phyloP scores from a whole-genome alignment of 192 early-diverging fungal species.

The Umbelopsis vinacea region DNA sequence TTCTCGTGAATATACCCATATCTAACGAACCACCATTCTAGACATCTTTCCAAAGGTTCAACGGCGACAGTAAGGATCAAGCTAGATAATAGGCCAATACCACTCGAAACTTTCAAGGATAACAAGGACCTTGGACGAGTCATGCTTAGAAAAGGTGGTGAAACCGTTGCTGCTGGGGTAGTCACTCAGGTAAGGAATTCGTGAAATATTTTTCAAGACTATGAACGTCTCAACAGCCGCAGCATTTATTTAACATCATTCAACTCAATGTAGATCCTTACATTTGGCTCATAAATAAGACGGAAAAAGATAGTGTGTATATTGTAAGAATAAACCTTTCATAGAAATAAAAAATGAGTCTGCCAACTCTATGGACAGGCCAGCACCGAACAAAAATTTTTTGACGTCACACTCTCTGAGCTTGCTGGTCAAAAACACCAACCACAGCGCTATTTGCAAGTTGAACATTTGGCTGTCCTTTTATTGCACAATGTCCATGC shows the following conservation, averaged over 20 bases:
- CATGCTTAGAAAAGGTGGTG: conserved; percentile 82
- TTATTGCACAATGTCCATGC: conserved; percentile 20
- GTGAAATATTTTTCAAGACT: not conserved
- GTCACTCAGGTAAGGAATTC: conserved; percentile 52
- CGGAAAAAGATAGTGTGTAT: not conserved
- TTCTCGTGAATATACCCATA: too few species aligned
- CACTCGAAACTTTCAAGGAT: conserved; percentile 83
- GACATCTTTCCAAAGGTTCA: conserved; percentile 56
- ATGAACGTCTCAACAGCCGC: too few species aligned
- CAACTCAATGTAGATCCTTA: conserved; percentile 19
- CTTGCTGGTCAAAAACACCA: not conserved
- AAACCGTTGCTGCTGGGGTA: conserved; percentile 90
- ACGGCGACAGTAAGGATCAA: conserved; percentile 87
- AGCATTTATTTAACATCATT: not conserved
- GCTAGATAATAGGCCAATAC: conserved; percentile 70
- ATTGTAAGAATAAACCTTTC: not conserved
- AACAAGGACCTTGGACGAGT: conserved; percentile 90
- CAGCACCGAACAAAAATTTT: not conserved
- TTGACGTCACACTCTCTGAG: conserved; percentile 6
- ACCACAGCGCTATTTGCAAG: not conserved
- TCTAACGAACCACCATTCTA: conserved; percentile 4
- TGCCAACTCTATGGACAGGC: too few species aligned
- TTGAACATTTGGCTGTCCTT: not conserved
- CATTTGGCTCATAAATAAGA: conserved; percentile 23
- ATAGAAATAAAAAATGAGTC: too few species aligned